Conservation (phyloP, 1,139 yeast species). For the Ogataea hybrid region DNA sequence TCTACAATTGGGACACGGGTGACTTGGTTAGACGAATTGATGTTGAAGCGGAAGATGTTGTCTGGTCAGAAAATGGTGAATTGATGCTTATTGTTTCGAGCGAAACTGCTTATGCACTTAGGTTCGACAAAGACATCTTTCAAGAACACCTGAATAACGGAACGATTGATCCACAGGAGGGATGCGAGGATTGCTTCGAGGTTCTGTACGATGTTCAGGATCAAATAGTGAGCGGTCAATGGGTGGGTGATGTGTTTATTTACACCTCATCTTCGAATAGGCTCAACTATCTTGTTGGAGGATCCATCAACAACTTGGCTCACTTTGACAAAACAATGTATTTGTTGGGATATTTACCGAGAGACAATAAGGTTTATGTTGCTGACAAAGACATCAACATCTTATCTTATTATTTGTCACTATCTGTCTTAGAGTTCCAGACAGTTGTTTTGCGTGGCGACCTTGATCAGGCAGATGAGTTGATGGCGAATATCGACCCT, state of each 20-base stretch:
- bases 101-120: slow-evolving; percentile 74
- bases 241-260: slow-evolving; percentile 96
- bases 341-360: slow-evolving; percentile 83
- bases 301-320: slow-evolving; percentile 86
- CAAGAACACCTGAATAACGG: slow-evolving; percentile 61
- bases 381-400: slow-evolving; percentile 89
- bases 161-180: slow-evolving; percentile 73
- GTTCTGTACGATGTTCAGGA: slow-evolving; percentile 83
- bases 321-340: slow-evolving; percentile 90
- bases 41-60: slow-evolving; percentile 75
- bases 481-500: slow-evolving; percentile 64
- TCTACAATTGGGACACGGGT: slow-evolving; percentile 94
- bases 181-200: slow-evolving; percentile 82
- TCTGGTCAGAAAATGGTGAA: slow-evolving; percentile 95
- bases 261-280: slow-evolving; percentile 86
- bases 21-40: slow-evolving; percentile 78
- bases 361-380: slow-evolving; percentile 86
- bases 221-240: slow-evolving; percentile 80
- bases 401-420: slow-evolving; percentile 75
- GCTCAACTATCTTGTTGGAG: slow-evolving; percentile 92
- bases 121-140: slow-evolving; percentile 67
- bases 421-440: slow-evolving; percentile 90
- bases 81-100: slow-evolving; percentile 69
- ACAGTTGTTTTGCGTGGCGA: slow-evolving; percentile 95
- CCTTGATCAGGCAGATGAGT: slow-evolving; percentile 65